Base-by-base conservation (phyloP, 129 eudicot species). In the Centrapalus pauciflorus region DNA sequence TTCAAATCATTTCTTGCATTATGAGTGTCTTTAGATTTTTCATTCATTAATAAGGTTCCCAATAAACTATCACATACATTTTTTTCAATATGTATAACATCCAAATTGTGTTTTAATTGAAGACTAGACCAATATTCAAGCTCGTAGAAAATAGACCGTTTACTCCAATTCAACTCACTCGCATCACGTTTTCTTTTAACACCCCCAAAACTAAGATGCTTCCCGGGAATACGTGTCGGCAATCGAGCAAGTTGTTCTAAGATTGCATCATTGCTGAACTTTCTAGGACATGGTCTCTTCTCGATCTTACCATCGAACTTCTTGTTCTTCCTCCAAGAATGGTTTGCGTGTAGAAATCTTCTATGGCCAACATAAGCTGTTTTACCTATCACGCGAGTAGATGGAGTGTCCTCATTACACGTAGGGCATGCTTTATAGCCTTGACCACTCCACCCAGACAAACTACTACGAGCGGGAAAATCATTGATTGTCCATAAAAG, bases 61-160 rank as follows among this genome's bases (percentile, higher is more conserved):
- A 50, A 20, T 4, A 50, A 50, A 50, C 57, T 50, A 27, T 50
- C 29, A 50, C 29, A 50, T 17, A 20, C 29, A 0, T 50, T 21
- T 50, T 50, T 50, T 20, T 50, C 57, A 3, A 50, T 50, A 50
- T 50, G 57, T n/a, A 50, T 50, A 10, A 50, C 57, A 50, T 50
- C 56, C 57, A 50, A 8, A 50, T 50, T 50, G 12, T 50, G 29
- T 21, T 50, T 50, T 50, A 50, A 7, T 8, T 50, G 1, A 5
- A 50, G 12, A 50, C 3, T 1, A 5, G 57, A 7, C 57, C 57
- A 19, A 50, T 50, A 50, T 12, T 50, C 29, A 8, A 50, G 13
- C 56, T 50, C 56, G 56, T 4, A 50, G 26, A 50, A 50, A 17
- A 19, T 50, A 17, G 56, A 50, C 3, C 57, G 29, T 8, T 50